Base-by-base conservation (phyloP, 2,329 filamentous ascomycete species). In the Xylaria sp. region DNA sequence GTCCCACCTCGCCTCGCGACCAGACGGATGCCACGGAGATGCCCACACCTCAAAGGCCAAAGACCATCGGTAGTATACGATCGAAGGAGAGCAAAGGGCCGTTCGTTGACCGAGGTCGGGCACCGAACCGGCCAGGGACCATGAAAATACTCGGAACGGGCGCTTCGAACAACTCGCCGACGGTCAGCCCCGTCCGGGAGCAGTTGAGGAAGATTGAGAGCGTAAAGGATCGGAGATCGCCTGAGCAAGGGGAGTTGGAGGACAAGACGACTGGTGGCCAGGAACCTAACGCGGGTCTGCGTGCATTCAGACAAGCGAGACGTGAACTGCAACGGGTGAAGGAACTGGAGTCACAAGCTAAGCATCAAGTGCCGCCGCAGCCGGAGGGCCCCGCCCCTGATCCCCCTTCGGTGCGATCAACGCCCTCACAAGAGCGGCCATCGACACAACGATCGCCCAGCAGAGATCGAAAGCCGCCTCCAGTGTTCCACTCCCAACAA, bases 61-160 rank as follows among this genome's bases (percentile, higher is more conserved):
- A 84, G 62, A 80, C 85, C 1, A 73, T 90, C 20, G 85, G 82
- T 19, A 83, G 90, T 50, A 73, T 91, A 48, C 82, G 83, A 56
- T 72, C 81, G 19, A 90, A 89, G 71, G 81, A 85, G 2, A 92
- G 89, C 67, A 78, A 81, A 18, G 85, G 87, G 13, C 89, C 88
- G 2, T 73, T 91, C 21, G 75, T 79, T 21, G 78, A 82, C 9
- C 68, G 69, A 21, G 70, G 76, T 20, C 70, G 66, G 50, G 77
- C 74, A 1, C 63, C 65, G 6, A 72, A 71, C 7, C 79, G 74
- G 54, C 71, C 78, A 2, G 89, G 86, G 66, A 74, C 81, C 0
- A 79, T 82, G 68, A 88, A 85, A 70, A 81, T 86, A 68, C 77
- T 87, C 9, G 85, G 85, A 2, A 70, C 88, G 13, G 78, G 79